Evolutionary conservation across 2,329 filamentous ascomycete genomes (phyloP).

Genomic region (Stagonosporopsis tanaceti): DNA sequence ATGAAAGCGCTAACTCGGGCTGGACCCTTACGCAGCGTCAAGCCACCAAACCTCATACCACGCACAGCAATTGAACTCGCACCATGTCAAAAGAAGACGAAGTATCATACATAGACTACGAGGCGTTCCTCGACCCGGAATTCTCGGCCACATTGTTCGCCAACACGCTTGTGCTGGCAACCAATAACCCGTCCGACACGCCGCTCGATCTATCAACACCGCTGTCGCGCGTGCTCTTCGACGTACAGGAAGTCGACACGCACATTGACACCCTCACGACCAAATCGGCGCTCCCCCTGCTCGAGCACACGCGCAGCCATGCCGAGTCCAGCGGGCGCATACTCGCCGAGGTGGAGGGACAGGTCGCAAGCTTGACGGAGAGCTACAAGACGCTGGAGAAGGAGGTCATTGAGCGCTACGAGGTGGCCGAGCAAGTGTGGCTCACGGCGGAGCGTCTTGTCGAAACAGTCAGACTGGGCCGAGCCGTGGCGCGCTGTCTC

Average conservation of each 20-base stretch:
- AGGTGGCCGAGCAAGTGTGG: constrained; percentile 83
- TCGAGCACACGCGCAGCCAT: constrained; percentile 79
- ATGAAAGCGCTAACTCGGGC: constrained; percentile 15
- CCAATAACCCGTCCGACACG: constrained; percentile 90
- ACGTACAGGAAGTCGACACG: constrained; percentile 95
- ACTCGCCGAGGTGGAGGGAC: constrained; percentile 77
- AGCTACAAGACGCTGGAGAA: constrained; percentile 86
- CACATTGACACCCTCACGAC: constrained; percentile 92
- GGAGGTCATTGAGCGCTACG: constrained; percentile 86
- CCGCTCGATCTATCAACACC: constrained; percentile 94
- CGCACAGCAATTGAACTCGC: constrained; percentile 11
- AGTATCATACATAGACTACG: constrained; percentile 93
- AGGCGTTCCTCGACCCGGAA: constrained; percentile 81
- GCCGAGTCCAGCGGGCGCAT: constrained; percentile 76
- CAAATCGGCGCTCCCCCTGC: constrained; percentile 78
- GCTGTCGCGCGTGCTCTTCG: constrained; percentile 91
- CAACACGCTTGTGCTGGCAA: constrained; percentile 85
- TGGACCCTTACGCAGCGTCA: constrained; percentile 11
- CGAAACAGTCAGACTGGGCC: constrained; percentile 78
- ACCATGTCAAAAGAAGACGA: constrained; percentile 56
- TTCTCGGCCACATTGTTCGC: constrained; percentile 87
- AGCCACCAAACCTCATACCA: constrained; percentile 1
- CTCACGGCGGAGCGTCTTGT: constrained; percentile 79
- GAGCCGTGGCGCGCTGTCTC: constrained; percentile 79
- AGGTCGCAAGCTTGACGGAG: constrained; percentile 80